phyloP scores from a whole-genome alignment of 1,284 basidiomycete genomes.

The Ceratorhiza oryzae-sativae region DNA sequence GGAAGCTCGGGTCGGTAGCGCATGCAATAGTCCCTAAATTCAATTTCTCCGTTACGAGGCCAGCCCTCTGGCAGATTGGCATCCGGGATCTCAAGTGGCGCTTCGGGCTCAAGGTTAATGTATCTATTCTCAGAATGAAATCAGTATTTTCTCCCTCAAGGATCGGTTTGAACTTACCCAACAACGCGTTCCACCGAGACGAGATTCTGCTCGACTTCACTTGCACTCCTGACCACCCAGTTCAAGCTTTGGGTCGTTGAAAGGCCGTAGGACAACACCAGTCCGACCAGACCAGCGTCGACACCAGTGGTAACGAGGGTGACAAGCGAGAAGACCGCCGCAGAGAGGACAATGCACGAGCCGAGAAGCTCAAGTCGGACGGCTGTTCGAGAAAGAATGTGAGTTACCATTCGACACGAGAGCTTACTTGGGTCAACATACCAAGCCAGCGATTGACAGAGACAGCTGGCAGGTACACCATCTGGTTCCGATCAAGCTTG shows the following conservation, averaged over 20 bases:
- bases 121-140: conserved; percentile 59
- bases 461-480: conserved; percentile 76
- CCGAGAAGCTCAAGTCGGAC: conserved; percentile 53
- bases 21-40: conserved; percentile 81
- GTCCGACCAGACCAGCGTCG: conserved; percentile 90
- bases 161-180: not conserved
- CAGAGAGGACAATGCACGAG: conserved; percentile 77
- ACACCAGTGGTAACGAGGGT: conserved; percentile 73
- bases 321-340: conserved; percentile 72
- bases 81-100: conserved; percentile 74
- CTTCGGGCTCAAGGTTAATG: conserved; percentile 78
- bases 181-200: conserved; percentile 82
- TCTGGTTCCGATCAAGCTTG: conserved; percentile 83
- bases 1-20: conserved; percentile 85
- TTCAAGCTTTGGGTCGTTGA: conserved; percentile 82
- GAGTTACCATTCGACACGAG: conserved; percentile 18
- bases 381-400: conserved; percentile 44
- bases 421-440: conserved; percentile 58
- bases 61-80: conserved; percentile 67
- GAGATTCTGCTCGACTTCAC: conserved; percentile 93
- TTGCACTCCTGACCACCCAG: conserved; percentile 89
- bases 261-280: conserved; percentile 87
- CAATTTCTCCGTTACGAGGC: conserved; percentile 79
- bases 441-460: conserved; percentile 83
- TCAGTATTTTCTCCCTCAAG: not conserved